Evolutionary conservation across 108 stramenopile genomes (phyloP).

Genomic region (Nitzschia putrida): DNA sequence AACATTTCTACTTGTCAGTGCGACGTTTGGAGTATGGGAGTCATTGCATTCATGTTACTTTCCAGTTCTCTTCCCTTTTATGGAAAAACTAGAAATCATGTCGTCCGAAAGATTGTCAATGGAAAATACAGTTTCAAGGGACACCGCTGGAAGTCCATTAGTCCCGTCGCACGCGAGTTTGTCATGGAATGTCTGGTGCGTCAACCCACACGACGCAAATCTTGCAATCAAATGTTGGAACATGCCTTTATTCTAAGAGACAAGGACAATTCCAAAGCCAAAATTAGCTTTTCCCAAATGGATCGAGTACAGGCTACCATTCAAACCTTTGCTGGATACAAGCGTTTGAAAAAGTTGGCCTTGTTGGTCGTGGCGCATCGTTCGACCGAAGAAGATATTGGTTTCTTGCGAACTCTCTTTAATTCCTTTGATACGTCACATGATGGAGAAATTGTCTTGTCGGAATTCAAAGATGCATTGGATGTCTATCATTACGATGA

Average conservation of each 20-base stretch:
- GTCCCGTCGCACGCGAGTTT: slow-evolving; percentile 47
- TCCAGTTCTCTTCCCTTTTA: slow-evolving; percentile 74
- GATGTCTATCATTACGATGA: slow-evolving; percentile 53
- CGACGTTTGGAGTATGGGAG: slow-evolving; percentile 84
- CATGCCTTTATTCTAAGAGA: slow-evolving; percentile 39
- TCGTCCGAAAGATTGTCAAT: slow-evolving; percentile 51
- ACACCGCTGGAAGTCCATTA: slow-evolving; percentile 47
- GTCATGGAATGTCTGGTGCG: slow-evolving; percentile 39
- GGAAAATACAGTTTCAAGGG: slow-evolving; percentile 51
- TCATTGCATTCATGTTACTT: slow-evolving; percentile 75
- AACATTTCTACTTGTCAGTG: not conserved
- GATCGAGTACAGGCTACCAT: slow-evolving; percentile 49
- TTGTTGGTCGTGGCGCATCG: slow-evolving; percentile 75
- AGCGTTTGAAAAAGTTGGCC: slow-evolving; percentile 62
- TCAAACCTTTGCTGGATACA: slow-evolving; percentile 49
- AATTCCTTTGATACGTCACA: slow-evolving; percentile 42
- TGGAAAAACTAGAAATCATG: slow-evolving; percentile 54
- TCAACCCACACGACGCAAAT: slow-evolving; percentile 40
- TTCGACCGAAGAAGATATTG: slow-evolving; percentile 67
- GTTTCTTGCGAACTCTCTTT: slow-evolving; percentile 55
- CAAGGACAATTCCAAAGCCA: not conserved
- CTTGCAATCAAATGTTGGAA: slow-evolving; percentile 45
- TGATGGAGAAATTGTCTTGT: slow-evolving; percentile 59
- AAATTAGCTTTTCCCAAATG: slow-evolving; percentile 26
- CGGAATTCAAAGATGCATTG: slow-evolving; percentile 74